These are phyloP conservation scores for Castanea crenata DNA, from an alignment of 306 rosid species.

Conservation along the genomic window DNA sequence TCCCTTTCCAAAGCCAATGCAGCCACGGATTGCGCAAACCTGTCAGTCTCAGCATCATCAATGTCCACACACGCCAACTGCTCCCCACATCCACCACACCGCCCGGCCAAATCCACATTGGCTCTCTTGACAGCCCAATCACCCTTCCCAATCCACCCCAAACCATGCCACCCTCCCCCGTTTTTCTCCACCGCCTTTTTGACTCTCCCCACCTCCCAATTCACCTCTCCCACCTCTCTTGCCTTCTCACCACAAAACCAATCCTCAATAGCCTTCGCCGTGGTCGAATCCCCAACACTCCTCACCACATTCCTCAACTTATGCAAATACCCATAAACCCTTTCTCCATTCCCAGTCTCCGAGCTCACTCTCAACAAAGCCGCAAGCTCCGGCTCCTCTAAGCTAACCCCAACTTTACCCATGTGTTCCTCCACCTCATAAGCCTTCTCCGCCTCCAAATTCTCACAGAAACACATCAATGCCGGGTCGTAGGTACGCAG, in stretches of 20 bases:
- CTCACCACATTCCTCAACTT: constrained; percentile 62
- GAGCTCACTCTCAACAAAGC: constrained; percentile 67
- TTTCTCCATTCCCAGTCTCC: constrained; percentile 45
- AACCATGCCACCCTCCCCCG: constrained; percentile 97
- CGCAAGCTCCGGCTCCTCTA: constrained; percentile 70
- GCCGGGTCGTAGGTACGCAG: constrained; percentile 73
- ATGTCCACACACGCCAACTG: constrained; percentile 76
- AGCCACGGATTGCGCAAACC: constrained; percentile 64
- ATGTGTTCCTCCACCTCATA: constrained; percentile 73
- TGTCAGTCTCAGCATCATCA: constrained; percentile 60
- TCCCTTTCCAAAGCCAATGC: constrained; percentile 75
- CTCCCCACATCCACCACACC: constrained; percentile 56
- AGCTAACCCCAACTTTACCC: constrained; percentile 37
- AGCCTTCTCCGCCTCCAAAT: constrained; percentile 63
- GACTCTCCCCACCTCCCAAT: constrained; percentile 36
- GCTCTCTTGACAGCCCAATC: constrained; percentile 56
- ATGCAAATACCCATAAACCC: constrained; percentile 75
- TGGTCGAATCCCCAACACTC: constrained; percentile 52
- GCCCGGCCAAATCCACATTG: constrained; percentile 39
- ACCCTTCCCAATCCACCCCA: constrained; percentile 87
- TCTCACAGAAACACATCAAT: constrained; percentile 62
- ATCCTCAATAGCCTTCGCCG: constrained; percentile 48
- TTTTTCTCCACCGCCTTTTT: constrained; percentile 49
- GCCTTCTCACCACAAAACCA: constrained; percentile 66
- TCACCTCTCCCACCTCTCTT: constrained; percentile 41